Base-by-base conservation (phyloP, 2,329 filamentous ascomycete species). In the Nemania serpens region DNA sequence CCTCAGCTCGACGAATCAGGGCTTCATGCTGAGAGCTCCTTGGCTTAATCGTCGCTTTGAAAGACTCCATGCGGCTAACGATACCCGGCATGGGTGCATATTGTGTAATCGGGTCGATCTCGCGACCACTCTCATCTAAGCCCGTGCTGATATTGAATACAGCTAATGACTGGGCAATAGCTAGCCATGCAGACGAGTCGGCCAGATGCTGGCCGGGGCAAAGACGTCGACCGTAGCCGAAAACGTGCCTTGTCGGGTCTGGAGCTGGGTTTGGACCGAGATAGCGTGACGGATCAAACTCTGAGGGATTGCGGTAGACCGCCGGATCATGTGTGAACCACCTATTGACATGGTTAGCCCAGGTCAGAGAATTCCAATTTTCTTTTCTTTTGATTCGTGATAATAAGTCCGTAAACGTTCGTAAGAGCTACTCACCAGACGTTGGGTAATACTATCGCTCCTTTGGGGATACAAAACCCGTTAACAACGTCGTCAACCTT, bases 291-390 rank as follows among this genome's bases (percentile, higher is more conserved):
- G 75, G 76, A 20, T 74, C 67, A 29, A 79, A 78, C 1, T 33
- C 12, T 5, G 60, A 59, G 0, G 75, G 75, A 7, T 74, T 51
- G 0, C 82, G 79, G 70, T 92, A 91, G 1, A 84, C 84, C 37
- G 88, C 84, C 2, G 86, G 83, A 68, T 92, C 89, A 74, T 91
- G 89, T 25, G 88, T 82, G n/a, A 77, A 68, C 54, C 25, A 29
- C 25, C 25, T 29, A 29, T 29, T 29, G 25, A 29, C 25, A 29
- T 29, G 25, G 25, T 29, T 7, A 29, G 25, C 3, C 4, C 4
- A 7, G 25, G 25, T 29, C 25, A 4, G 7, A 29, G 25, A 29
- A 7, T 7, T 4, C 25, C 7, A 29, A 3, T 29, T 29, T 29
- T 7, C 3, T 29, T 29, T 29, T 7, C 25, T 29, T 29, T 7